Evolutionary conservation across 73 alveolate species (phyloP), one percentile per base, ranked within the genome.

Genomic region (Uronychia binucleata): DNA sequence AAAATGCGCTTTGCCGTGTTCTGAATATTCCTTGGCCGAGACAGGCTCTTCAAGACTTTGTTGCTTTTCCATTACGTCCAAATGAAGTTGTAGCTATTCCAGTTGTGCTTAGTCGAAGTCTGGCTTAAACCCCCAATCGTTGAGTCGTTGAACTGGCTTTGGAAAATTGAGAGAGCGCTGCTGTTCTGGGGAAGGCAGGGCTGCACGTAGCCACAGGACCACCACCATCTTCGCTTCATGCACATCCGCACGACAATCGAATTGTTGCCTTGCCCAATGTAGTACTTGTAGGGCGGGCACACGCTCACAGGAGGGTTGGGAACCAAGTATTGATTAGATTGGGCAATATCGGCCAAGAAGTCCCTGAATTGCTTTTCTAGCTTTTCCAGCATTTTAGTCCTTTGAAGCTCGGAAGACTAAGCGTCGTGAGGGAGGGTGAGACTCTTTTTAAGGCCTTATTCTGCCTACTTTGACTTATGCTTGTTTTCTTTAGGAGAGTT

Each of bases 181-280:
- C n/a, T n/a, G n/a, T 46, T 46, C 67, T 46, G 19, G 5, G 5
- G 67, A 46, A 19, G 67, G 67, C 19, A 11, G 67, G 67, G 67
- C 27, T 81, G 76, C 1, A 1, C n/a, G 75, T 58, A 78, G 31
- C 75, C 75, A 30, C 75, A 59, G 31, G 60, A 81, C 88, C 88
- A 81, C 88, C 88, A 81, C 88, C 88, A 81, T 81, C 88, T 58
- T 60, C 29, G 26, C 58, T 81, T 81, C 82, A 81, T 81, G 25
- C 60, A 13, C 31, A 30, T 81, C 28, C 67, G 60, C 0, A 81
- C 81, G 34, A 81, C 27, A 5, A 81, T 14, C 26, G 88, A 81
- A 31, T 81, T 81, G 33, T 81, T 81, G 0, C 88, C 88, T 28
- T 78, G 34, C 25, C 88, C 88, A 81, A 81, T 81, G 32, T 81